A percentile compares a stretch with the other conserved stretches of the same genome.
These are phyloP conservation scores for Veloporphyrellus conicus DNA, from an alignment of 1,284 basidiomycete species.

Conservation along the genomic window DNA sequence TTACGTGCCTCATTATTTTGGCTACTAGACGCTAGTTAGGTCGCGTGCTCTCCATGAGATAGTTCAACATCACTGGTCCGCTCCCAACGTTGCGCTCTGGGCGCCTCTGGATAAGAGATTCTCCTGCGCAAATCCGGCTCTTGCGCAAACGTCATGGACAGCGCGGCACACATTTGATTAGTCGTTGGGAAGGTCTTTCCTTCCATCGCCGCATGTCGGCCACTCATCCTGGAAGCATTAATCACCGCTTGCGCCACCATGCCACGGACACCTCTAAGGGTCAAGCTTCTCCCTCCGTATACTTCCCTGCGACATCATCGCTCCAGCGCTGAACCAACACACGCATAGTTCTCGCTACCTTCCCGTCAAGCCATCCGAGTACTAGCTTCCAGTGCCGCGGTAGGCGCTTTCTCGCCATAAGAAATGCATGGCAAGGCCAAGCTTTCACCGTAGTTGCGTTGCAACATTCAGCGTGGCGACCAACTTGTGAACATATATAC, in stretches of 20 bases:
- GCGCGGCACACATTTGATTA: not conserved
- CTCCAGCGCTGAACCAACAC: slow-evolving; percentile 15
- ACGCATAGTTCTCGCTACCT: slow-evolving; percentile 14
- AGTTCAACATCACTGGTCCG: slow-evolving; percentile 4
- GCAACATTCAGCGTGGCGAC: slow-evolving; percentile 1
- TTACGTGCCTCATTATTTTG: slow-evolving; percentile 19
- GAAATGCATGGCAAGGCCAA: no score
- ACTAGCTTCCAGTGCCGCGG: slow-evolving; percentile 4
- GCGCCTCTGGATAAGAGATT: slow-evolving; percentile 9
- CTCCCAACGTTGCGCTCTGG: slow-evolving; percentile 1
- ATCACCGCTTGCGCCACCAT: slow-evolving; percentile 33
- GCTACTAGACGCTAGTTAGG: slow-evolving; percentile 7
- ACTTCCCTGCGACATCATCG: slow-evolving; percentile 32
- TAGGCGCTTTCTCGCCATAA: slow-evolving; percentile 2
- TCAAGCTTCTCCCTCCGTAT: slow-evolving; percentile 22
- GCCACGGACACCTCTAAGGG: slow-evolving; percentile 20
- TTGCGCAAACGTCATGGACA: slow-evolving; percentile 9
- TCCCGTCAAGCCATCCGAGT: slow-evolving; percentile 16
- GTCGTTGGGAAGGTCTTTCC: slow-evolving; percentile 20
- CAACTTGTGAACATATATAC: not conserved
- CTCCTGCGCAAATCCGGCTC: slow-evolving; percentile 29
- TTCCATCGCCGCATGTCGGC: slow-evolving; percentile 26
- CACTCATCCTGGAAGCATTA: slow-evolving; percentile 31
- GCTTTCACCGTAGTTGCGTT: slow-evolving; percentile 1
- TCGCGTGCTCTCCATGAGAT: slow-evolving; percentile 23